phyloP scores from a whole-genome alignment of 495 filamentous ascomycete species.

The Hypoxylon rickii region DNA sequence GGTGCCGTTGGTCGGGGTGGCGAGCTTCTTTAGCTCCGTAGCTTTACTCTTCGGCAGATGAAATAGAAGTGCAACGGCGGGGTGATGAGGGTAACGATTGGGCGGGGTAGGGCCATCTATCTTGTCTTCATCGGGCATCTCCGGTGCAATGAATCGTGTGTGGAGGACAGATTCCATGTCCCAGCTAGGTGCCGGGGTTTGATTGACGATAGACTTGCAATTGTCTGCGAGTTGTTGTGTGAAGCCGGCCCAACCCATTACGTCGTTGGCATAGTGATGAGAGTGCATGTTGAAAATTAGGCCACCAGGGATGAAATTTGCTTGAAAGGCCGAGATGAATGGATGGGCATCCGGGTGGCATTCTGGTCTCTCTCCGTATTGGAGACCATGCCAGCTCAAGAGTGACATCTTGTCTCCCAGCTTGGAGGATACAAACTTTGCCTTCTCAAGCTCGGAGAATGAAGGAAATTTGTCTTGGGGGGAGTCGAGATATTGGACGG shows the following conservation, averaged over 20 bases:
- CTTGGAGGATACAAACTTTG: constrained; percentile 34
- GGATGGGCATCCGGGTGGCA: constrained; percentile 42
- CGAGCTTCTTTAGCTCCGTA: constrained; percentile 45
- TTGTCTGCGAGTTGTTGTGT: constrained; percentile 50
- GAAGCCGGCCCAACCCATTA: constrained; percentile 48
- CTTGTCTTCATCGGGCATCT: constrained; percentile 27
- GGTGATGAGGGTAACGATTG: constrained; percentile 39
- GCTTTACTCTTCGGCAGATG: constrained; percentile 51
- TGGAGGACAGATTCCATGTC: constrained; percentile 41
- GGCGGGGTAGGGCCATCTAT: constrained; percentile 42
- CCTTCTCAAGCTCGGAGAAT: constrained; percentile 38
- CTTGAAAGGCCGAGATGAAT: constrained; percentile 45
- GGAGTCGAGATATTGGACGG: constrained; percentile 48
- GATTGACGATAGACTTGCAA: constrained; percentile 41
- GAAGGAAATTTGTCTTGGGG: constrained; percentile 39
- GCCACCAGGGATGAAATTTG: constrained; percentile 49
- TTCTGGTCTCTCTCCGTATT: constrained; percentile 48
- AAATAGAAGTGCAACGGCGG: constrained; percentile 40
- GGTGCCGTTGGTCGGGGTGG: constrained; percentile 35
- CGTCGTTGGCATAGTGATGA: constrained; percentile 52
- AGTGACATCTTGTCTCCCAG: constrained; percentile 38
- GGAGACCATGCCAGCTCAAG: constrained; percentile 45
- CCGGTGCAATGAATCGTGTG: constrained; percentile 38
- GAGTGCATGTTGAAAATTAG: constrained; percentile 49
- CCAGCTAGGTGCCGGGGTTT: constrained; percentile 42